These are phyloP conservation scores for Malassezia dermatis DNA, from an alignment of 1,284 basidiomycete species.

Conservation along the genomic window DNA sequence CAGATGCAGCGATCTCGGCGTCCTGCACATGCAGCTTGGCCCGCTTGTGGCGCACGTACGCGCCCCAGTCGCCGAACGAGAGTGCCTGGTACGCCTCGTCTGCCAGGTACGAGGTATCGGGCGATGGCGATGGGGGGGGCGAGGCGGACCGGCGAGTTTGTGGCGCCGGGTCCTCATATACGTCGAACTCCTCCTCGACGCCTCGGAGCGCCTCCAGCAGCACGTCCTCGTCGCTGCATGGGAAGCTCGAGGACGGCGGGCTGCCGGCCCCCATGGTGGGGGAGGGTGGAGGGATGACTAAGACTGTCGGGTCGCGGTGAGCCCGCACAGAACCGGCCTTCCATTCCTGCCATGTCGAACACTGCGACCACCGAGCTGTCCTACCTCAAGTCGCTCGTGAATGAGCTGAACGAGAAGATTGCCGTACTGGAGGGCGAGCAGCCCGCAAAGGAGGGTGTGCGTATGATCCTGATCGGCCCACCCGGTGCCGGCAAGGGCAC, in stretches of 20 bases:
- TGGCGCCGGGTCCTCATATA: not conserved
- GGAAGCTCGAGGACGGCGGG: constrained; percentile 7
- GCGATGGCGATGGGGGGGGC: not conserved
- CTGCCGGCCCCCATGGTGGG: not conserved
- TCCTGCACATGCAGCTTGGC: constrained; percentile 55
- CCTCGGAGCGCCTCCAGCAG: constrained; percentile 2
- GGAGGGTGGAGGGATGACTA: not conserved
- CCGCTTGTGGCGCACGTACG: constrained; percentile 81
- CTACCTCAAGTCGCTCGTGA: constrained; percentile 43
- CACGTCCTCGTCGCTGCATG: not conserved
- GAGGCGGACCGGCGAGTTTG: not conserved
- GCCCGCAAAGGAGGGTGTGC: constrained; percentile 40
- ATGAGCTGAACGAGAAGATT: constrained; percentile 45
- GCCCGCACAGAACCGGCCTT: not conserved
- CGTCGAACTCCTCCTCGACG: not conserved
- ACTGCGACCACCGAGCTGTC: constrained; percentile 23
- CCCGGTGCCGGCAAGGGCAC: constrained; percentile 99
- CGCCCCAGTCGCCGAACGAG: constrained; percentile 68
- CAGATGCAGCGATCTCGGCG: constrained; percentile 6
- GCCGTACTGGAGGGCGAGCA: constrained; percentile 26
- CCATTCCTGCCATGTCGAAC: not conserved
- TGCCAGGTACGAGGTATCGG: constrained; percentile 4
- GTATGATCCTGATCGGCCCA: constrained; percentile 86
- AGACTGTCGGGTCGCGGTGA: not conserved
- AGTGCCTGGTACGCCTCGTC: constrained; percentile 60